A percentile compares a stretch with the other conserved stretches of the same genome.
Evolutionary conservation across 1,284 basidiomycete species (phyloP).

Genomic region (Tilletia caries): DNA sequence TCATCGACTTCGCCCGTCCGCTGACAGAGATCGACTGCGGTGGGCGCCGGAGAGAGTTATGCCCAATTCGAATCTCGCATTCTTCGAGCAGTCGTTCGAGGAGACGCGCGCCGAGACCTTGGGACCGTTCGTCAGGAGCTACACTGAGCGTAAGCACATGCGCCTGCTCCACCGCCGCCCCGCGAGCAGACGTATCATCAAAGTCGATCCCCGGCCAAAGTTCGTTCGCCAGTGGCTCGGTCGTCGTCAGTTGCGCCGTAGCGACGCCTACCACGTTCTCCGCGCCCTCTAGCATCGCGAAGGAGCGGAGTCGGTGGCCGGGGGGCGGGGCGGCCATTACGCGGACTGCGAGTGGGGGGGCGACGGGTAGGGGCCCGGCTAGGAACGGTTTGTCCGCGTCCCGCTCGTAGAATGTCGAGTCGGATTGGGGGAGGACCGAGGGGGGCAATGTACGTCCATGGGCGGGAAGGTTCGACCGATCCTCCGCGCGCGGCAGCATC

Average conservation of each 20-base stretch:
- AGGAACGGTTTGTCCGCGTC: slow-evolving; percentile 20
- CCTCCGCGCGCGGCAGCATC: background rate
- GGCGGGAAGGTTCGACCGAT: background rate
- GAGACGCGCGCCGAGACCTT: slow-evolving; percentile 39
- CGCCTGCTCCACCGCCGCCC: slow-evolving; percentile 21
- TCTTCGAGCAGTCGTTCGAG: slow-evolving; percentile 31
- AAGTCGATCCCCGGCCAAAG: slow-evolving; percentile 20
- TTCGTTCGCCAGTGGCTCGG: slow-evolving; percentile 10
- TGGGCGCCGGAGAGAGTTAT: slow-evolving; percentile 1
- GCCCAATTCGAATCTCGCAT: slow-evolving; percentile 21
- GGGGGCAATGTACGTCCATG: background rate
- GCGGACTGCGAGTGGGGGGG: slow-evolving; percentile 28
- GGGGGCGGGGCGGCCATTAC: slow-evolving; percentile 35
- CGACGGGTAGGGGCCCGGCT: slow-evolving; percentile 30
- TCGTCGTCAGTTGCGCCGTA: slow-evolving; percentile 25
- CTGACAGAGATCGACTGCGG: slow-evolving; percentile 4
- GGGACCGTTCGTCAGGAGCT: slow-evolving; percentile 32
- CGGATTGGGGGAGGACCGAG: background rate
- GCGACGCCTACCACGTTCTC: slow-evolving; percentile 45
- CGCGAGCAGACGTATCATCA: slow-evolving; percentile 1
- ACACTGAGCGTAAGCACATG: slow-evolving; percentile 42
- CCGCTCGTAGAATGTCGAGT: slow-evolving; percentile 14
- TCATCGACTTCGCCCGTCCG: background rate
- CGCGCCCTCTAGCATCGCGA: slow-evolving; percentile 17
- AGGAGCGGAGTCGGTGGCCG: slow-evolving; percentile 1